phyloP scores from a whole-genome alignment of 2,329 filamentous ascomycete genomes.

The Exophiala spinifera region DNA sequence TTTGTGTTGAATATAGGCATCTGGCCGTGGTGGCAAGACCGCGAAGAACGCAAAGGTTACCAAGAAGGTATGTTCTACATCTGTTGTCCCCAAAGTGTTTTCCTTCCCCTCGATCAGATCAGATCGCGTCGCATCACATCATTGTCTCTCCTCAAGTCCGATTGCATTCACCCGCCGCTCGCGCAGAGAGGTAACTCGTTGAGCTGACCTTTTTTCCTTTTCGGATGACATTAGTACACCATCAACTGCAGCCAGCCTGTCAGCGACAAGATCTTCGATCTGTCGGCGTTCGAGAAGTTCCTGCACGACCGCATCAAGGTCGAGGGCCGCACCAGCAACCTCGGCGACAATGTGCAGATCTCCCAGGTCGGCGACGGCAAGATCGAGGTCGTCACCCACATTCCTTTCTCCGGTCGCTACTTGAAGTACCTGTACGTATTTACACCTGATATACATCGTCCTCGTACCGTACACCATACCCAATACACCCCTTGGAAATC shows the following conservation, averaged over 20 bases:
- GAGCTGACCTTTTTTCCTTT: too few relatives aligned
- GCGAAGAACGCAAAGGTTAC: constrained; percentile 40
- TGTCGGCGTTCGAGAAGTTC: constrained; percentile 99
- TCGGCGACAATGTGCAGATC: constrained; percentile 89
- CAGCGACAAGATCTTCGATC: constrained; percentile 99
- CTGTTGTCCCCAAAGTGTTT: too few relatives aligned
- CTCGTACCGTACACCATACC: too few relatives aligned
- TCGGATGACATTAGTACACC: constrained; percentile 66
- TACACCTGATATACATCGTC: neutral
- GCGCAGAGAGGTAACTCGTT: too few relatives aligned
- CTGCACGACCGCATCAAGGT: constrained; percentile 99
- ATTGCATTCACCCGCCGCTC: too few relatives aligned
- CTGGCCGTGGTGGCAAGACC: constrained; percentile 44
- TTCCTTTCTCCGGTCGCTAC: constrained; percentile 97
- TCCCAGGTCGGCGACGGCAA: constrained; percentile 91
- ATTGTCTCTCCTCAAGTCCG: too few relatives aligned
- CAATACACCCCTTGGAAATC: too few relatives aligned
- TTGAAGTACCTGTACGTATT: constrained; percentile 93
- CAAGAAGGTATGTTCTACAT: constrained; percentile 41
- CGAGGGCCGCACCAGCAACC: constrained; percentile 95
- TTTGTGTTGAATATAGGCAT: constrained; percentile 41
- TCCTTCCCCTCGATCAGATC: too few relatives aligned
- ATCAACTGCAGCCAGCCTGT: constrained; percentile 99
- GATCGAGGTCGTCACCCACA: constrained; percentile 96
- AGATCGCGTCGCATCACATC: too few relatives aligned